phyloP scores from a whole-genome alignment of 2,329 filamentous ascomycete species.

The Botrytis cinerea region DNA sequence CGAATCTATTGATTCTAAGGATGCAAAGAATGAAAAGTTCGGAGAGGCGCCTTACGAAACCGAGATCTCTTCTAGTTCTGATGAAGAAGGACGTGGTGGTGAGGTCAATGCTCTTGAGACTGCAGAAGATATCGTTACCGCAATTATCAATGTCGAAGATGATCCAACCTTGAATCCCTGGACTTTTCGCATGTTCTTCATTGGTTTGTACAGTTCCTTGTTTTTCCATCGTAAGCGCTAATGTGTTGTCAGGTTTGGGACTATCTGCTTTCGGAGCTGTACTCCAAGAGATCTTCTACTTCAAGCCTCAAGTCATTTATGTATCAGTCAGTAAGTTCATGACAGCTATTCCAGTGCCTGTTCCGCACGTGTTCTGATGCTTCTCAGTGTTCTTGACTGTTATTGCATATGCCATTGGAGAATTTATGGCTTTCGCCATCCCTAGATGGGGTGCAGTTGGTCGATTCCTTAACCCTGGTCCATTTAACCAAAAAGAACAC shows the following conservation, averaged over 20 bases:
- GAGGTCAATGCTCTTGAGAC: conserved; percentile 21
- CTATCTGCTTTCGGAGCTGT: conserved; percentile 45
- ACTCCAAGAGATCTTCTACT: conserved; percentile 49
- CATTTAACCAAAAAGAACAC: conserved; percentile 71
- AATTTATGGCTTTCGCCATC: conserved; percentile 43
- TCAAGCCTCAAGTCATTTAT: conserved; percentile 50
- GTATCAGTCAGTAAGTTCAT: conserved; percentile 43
- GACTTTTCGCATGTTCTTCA: conserved; percentile 46
- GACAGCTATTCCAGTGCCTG: neutral
- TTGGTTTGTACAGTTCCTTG: conserved; percentile 37
- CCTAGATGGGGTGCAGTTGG: conserved; percentile 41
- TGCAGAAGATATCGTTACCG: conserved; percentile 26
- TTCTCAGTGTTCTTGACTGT: conserved; percentile 46
- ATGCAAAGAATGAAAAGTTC: neutral
- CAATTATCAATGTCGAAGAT: conserved; percentile 29
- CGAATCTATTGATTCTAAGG: conserved; percentile 12
- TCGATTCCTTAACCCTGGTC: conserved; percentile 63
- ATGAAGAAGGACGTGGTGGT: conserved; percentile 22
- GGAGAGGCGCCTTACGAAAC: neutral
- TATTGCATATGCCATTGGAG: conserved; percentile 46
- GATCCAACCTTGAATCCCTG: conserved; percentile 36
- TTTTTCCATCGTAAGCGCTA: neutral
- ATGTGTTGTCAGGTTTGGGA: conserved; percentile 37
- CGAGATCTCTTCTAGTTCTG: neutral
- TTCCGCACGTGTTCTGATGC: neutral